These are phyloP conservation scores for Aegilops longissima DNA, from an alignment of 176 grass and related monocot species.

Conservation along the genomic window DNA sequence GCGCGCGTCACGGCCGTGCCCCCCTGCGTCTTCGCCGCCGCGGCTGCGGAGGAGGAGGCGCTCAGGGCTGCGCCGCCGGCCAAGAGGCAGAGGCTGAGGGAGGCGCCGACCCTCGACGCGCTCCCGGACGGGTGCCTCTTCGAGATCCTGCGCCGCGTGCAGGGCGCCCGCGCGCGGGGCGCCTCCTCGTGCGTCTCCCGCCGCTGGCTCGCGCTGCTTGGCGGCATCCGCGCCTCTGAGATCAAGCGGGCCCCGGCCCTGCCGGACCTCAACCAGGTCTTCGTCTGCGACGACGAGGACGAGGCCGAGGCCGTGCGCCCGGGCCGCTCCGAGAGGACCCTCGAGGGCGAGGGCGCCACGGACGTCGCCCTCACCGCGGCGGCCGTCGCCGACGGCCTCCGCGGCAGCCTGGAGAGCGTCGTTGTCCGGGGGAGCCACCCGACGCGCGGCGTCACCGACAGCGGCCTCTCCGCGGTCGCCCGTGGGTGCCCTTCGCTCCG, in stretches of 20 bases:
- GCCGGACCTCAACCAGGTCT: slow-evolving; percentile 74
- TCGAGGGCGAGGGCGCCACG: slow-evolving; percentile 66
- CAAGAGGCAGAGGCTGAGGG: slow-evolving; percentile 50
- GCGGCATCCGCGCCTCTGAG: slow-evolving; percentile 75
- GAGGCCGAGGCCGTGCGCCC: slow-evolving; percentile 20
- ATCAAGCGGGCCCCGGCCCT: slow-evolving; percentile 36
- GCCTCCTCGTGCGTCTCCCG: slow-evolving; percentile 74
- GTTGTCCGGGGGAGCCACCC: slow-evolving; percentile 63
- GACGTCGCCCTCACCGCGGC: slow-evolving; percentile 66
- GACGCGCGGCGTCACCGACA: slow-evolving; percentile 70
- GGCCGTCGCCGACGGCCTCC: slow-evolving; percentile 45
- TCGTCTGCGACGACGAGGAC: slow-evolving; percentile 34
- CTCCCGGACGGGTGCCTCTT: slow-evolving; percentile 92
- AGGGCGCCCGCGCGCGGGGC: slow-evolving; percentile 56
- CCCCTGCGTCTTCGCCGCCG: slow-evolving; percentile 29
- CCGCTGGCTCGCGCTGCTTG: slow-evolving; percentile 73
- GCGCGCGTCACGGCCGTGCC: slow-evolving; percentile 49
- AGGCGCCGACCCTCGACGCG: slow-evolving; percentile 53
- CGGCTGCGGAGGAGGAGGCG: slow-evolving; percentile 4
- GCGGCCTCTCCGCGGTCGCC: slow-evolving; percentile 61
- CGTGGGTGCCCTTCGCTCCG: slow-evolving; percentile 60
- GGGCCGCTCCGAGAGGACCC: slow-evolving; percentile 36
- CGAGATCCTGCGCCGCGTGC: slow-evolving; percentile 82
- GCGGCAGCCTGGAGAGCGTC: slow-evolving; percentile 54
- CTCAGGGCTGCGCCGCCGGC: not conserved